Conservation (phyloP, 495 filamentous ascomycete genomes). For the Aspergillus kassunensis region DNA sequence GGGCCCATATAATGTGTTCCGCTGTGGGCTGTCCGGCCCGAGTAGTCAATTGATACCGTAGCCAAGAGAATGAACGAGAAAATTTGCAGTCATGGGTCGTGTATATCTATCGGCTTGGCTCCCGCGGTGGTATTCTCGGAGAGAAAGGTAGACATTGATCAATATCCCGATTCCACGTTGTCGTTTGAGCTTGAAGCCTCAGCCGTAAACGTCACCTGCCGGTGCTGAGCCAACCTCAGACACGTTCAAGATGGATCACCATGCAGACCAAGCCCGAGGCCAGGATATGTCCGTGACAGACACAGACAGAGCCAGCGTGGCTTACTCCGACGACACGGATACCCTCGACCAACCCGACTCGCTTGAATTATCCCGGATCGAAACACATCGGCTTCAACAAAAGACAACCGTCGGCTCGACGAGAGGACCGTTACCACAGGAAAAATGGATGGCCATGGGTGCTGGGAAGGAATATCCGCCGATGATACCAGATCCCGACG, state of each 20-base stretch:
- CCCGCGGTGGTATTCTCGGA: neutral
- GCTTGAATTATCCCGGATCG: constrained; percentile 23
- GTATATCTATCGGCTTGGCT: neutral
- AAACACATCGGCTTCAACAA: constrained; percentile 26
- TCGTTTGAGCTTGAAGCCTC: no score
- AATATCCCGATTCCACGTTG: neutral
- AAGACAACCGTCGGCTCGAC: constrained; percentile 26
- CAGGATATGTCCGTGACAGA: constrained; percentile 1
- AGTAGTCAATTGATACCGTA: no score
- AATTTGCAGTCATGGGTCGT: neutral
- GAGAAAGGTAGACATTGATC: neutral
- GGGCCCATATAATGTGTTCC: neutral
- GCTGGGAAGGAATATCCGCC: constrained; percentile 39
- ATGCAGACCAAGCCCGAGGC: neutral
- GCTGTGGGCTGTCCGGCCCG: neutral
- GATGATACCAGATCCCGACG: constrained; percentile 31
- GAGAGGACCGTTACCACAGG: constrained; percentile 16
- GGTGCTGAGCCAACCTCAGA: no score
- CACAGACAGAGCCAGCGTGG: neutral
- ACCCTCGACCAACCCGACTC: constrained; percentile 18
- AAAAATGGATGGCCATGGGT: constrained; percentile 25
- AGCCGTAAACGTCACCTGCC: no score
- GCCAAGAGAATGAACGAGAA: neutral
- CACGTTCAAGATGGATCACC: constrained; percentile 12
- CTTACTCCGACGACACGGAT: neutral